phyloP scores from a whole-genome alignment of 768 basidiomycete genomes.

The Mycena crocata region DNA sequence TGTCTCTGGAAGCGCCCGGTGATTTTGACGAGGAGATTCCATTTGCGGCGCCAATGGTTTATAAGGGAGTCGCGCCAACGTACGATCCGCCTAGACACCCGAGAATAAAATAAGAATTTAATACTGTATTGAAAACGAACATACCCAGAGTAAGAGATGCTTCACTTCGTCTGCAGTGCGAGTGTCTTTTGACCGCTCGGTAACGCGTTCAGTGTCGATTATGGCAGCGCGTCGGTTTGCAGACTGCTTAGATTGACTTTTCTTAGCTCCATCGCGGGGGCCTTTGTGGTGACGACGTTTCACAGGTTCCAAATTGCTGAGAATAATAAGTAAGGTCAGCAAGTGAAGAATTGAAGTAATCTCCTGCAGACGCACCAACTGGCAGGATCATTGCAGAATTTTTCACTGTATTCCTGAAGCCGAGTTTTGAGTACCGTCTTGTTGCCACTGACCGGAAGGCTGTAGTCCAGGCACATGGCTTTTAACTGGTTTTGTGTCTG shows the following conservation, averaged over 20 bases:
- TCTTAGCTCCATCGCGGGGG: slow-evolving; percentile 9
- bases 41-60: slow-evolving; percentile 7
- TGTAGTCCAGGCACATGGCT: too few relatives aligned
- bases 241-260: neutral
- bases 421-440: neutral
- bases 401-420: slow-evolving; percentile 8
- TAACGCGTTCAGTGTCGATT: slow-evolving; percentile 7
- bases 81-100: slow-evolving; percentile 11
- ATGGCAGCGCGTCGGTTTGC: slow-evolving; percentile 7
- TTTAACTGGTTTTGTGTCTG: neutral
- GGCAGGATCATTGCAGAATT: slow-evolving; percentile 11
- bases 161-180: slow-evolving; percentile 8
- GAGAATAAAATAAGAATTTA: neutral
- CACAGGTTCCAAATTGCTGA: neutral
- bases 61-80: neutral
- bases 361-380: neutral
- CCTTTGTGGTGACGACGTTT: slow-evolving; percentile 21
- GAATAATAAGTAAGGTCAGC: neutral
- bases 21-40: neutral
- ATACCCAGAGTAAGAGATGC: slow-evolving; percentile 16
- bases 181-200: slow-evolving; percentile 22
- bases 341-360: neutral
- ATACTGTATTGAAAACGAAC: neutral
- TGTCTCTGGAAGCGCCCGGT: neutral
- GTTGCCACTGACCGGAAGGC: slow-evolving; percentile 5